Evolutionary conservation across 768 basidiomycete genomes (phyloP).

Genomic region (Lactarius tabidus): DNA sequence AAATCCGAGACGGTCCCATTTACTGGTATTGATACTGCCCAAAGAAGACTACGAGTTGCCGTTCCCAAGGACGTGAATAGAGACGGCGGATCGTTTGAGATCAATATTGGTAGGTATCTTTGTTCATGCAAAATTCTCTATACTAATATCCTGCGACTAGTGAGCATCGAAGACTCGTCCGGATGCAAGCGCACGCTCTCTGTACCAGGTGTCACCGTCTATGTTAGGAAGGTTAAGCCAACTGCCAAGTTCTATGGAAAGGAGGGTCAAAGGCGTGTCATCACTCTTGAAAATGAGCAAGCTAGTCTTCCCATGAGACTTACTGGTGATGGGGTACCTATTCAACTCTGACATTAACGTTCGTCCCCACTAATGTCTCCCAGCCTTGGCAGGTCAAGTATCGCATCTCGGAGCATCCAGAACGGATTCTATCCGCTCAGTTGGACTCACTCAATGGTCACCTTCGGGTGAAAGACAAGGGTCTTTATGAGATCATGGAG

Average conservation of each 20-base stretch:
- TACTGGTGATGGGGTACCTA: slow-evolving; percentile 83
- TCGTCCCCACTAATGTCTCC: slow-evolving; percentile 1
- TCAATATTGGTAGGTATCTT: slow-evolving; percentile 59
- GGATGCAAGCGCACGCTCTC: slow-evolving; percentile 76
- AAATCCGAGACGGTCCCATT: slow-evolving; percentile 57
- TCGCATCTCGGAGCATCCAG: slow-evolving; percentile 46
- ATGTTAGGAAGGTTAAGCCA: slow-evolving; percentile 86
- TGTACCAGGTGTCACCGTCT: slow-evolving; percentile 76
- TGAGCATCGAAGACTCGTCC: slow-evolving; percentile 83
- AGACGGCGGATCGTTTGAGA: slow-evolving; percentile 73
- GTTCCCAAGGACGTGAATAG: slow-evolving; percentile 63
- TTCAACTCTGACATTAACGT: neutral
- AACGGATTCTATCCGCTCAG: slow-evolving; percentile 38
- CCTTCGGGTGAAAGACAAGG: slow-evolving; percentile 68
- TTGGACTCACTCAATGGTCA: slow-evolving; percentile 65
- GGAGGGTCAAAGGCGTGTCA: slow-evolving; percentile 49
- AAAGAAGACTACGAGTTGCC: slow-evolving; percentile 56
- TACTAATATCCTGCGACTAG: slow-evolving; percentile 35
- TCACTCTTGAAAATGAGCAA: slow-evolving; percentile 69
- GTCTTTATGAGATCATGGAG: slow-evolving; percentile 68
- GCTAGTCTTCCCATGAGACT: slow-evolving; percentile 76
- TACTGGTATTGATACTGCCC: slow-evolving; percentile 49
- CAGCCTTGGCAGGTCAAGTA: slow-evolving; percentile 91
- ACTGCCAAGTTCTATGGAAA: slow-evolving; percentile 83
- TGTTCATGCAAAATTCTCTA: neutral